Evolutionary conservation across 352 stramenopile genomes (phyloP).

Genomic region (Phytophthora citrophthora): DNA sequence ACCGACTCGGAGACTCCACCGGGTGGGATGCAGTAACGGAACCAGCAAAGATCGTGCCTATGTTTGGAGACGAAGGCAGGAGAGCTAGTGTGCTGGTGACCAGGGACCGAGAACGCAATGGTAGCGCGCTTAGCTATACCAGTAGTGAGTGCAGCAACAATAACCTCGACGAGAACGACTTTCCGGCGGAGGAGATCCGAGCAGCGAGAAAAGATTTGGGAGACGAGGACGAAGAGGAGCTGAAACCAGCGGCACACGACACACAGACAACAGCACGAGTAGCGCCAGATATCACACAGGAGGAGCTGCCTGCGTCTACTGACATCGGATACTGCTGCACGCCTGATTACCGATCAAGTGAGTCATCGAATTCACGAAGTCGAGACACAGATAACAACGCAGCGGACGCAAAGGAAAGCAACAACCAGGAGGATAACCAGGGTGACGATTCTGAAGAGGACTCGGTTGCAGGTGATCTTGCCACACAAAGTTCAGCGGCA

Average conservation of each 20-base stretch:
- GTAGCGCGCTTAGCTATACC: constrained; percentile 37
- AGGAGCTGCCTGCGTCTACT: constrained; percentile 10
- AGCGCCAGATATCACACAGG: constrained; percentile 3
- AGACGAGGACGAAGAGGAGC: constrained; percentile 24
- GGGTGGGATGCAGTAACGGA: constrained; percentile 25
- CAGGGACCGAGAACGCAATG: constrained; percentile 27
- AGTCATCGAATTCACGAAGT: constrained; percentile 17
- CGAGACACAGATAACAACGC: constrained; percentile 29
- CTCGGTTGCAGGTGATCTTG: constrained; percentile 19
- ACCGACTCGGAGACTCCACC: constrained; percentile 25
- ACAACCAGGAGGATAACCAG: constrained; percentile 39
- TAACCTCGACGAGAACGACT: constrained; percentile 33
- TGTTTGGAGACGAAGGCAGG: constrained; percentile 37
- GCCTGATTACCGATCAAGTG: constrained; percentile 24
- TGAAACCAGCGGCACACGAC: constrained; percentile 16
- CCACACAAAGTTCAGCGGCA: constrained; percentile 30
- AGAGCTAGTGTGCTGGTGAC: constrained; percentile 20
- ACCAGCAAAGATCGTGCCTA: constrained; percentile 38
- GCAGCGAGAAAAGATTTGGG: constrained; percentile 29
- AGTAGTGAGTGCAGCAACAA: constrained; percentile 48
- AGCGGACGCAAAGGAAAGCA: constrained; percentile 18
- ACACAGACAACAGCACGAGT: constrained; percentile 14
- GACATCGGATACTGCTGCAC: constrained; percentile 26
- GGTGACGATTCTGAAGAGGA: constrained; percentile 33
- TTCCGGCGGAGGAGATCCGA: constrained; percentile 40